Base-by-base conservation (phyloP, 2,329 filamentous ascomycete genomes). In the Aspergillus caelatus region DNA sequence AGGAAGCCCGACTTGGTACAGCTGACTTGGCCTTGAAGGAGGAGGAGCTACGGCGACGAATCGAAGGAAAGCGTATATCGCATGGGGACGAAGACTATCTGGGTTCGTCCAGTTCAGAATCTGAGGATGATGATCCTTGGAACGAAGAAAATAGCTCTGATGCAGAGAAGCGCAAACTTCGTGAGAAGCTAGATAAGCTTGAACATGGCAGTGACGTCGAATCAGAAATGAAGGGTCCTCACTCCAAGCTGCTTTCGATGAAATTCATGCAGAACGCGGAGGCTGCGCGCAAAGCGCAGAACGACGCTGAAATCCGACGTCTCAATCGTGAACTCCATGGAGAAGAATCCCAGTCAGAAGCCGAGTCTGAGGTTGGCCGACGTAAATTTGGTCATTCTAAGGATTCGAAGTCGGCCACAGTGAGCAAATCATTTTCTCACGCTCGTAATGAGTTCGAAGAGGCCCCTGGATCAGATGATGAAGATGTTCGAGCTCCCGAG, bases 181-280 rank as follows among this genome's bases (percentile, higher is more conserved):
- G 74, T 60, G 70, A 77, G 66, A 81, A 83, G 68, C 73, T 84
- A 9, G 70, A 77, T 43, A 79, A 82, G 41, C 74, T 88, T 14
- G 76, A 89, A 48, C 79, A 84, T 56, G 81, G 80, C 64, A 80
- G 75, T 8, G 80, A 80, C 19, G 78, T 80, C 21, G 71, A 70
- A 3, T 72, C 73, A 46, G 76, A 75, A 36, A 71, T 75, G 43
- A 76, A 76, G 43, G 74, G 75, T 21, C 86, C 86, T 0, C 83
- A 86, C 69, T 89, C 89, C 16, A 90, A 88, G 70, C 81, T 99
- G 8, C 88, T 92, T 78, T 86, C 86, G 58, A 93, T 99, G 90
- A 92, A 92, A 65, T 99, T 99, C 76, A 98, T 99, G 95, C 88
- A 90, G 71, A 93, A 90, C 68, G 92, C 93, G 1, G 94, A 97